These are phyloP conservation scores for Colletotrichum kahawae DNA, from an alignment of 2,329 filamentous ascomycete species.

Conservation along the genomic window DNA sequence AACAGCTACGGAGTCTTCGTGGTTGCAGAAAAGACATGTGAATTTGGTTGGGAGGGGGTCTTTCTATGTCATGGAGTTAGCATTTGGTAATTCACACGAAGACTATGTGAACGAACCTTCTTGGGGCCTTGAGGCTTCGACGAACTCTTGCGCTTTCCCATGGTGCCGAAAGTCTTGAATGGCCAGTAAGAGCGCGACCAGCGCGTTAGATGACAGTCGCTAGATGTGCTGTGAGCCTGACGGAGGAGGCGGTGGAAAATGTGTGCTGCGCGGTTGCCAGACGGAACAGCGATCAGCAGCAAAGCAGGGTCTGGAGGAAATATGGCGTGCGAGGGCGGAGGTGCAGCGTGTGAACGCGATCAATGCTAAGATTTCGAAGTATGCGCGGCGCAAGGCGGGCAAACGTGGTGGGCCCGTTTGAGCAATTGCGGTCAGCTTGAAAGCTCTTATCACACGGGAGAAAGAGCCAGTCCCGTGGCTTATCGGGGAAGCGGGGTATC, in stretches of 20 bases:
- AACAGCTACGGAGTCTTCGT: slow-evolving; percentile 89
- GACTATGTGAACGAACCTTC: slow-evolving; percentile 61
- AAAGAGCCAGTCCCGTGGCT: background rate
- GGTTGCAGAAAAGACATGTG: slow-evolving; percentile 97
- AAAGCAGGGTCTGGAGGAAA: background rate
- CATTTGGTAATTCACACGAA: background rate
- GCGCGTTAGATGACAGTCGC: background rate
- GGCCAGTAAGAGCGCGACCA: background rate
- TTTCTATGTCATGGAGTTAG: slow-evolving; percentile 45
- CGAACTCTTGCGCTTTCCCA: slow-evolving; percentile 94
- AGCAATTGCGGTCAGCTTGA: background rate
- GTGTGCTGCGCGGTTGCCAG: background rate
- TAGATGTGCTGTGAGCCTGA: background rate
- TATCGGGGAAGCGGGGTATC: background rate
- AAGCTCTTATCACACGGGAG: background rate
- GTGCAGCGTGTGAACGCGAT: background rate
- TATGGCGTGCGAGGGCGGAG: background rate
- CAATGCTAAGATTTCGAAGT: background rate
- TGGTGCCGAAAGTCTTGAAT: slow-evolving; percentile 27
- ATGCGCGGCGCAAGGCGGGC: background rate
- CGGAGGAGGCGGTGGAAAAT: background rate
- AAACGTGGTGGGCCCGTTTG: background rate
- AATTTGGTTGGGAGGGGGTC: slow-evolving; percentile 84
- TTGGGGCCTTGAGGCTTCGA: slow-evolving; percentile 82
- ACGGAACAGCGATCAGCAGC: background rate